Conservation (phyloP, 306 rosid genomes). For the Macrotyloma uniflorum region DNA sequence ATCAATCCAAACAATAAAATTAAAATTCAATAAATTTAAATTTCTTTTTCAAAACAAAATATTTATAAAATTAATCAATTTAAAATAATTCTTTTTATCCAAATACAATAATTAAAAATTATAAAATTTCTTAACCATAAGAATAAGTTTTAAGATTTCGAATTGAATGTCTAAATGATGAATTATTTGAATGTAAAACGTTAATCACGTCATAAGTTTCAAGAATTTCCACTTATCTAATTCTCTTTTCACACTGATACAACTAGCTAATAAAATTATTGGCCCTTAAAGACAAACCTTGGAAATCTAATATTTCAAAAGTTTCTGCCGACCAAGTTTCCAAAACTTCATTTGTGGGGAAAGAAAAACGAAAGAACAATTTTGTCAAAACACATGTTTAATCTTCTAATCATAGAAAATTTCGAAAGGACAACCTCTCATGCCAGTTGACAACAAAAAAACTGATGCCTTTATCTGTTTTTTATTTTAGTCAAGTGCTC, state of each 20-base stretch:
- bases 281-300: background rate
- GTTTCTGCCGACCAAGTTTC: background rate
- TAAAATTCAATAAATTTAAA: too few species aligned
- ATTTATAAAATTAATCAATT: too few species aligned
- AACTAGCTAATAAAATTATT: background rate
- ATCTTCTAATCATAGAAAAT: background rate
- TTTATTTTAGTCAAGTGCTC: background rate
- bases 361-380: background rate
- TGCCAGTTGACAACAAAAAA: background rate
- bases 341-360: background rate
- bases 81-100: too few species aligned
- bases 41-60: too few species aligned
- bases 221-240: background rate
- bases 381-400: background rate
- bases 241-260: background rate
- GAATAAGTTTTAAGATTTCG: too few species aligned
- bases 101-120: too few species aligned
- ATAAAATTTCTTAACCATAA: too few species aligned
- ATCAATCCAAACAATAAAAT: too few species aligned
- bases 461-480: background rate
- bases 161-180: too few species aligned
- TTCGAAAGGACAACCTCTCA: background rate
- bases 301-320: background rate
- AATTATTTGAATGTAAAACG: too few species aligned
- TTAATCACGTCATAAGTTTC: background rate